Evolutionary conservation across 2,329 filamentous ascomycete genomes (phyloP).

Genomic region (Penicillium decumbens): DNA sequence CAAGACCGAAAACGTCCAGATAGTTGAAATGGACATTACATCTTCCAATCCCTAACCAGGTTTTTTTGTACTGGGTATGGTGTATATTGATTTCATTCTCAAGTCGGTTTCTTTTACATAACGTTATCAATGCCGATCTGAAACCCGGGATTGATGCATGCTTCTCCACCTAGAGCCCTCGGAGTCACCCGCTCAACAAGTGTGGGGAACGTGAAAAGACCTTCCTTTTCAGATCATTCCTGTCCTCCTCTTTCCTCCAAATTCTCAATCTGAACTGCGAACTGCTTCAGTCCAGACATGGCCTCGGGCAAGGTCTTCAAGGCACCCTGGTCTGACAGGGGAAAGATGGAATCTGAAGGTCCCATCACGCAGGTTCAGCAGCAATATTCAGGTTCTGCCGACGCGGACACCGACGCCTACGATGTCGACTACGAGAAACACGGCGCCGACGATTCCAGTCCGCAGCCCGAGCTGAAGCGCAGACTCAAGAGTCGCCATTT

Average conservation of each 20-base stretch:
- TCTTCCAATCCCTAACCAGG: not conserved
- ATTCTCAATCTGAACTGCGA: not conserved
- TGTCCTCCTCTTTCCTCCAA: conserved; percentile 1
- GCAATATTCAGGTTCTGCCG: not conserved
- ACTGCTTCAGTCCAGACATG: conserved; percentile 20
- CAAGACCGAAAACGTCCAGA: not conserved
- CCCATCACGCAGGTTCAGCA: conserved; percentile 23
- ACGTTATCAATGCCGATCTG: not conserved
- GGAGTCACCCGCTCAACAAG: not conserved
- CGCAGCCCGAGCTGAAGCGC: conserved; percentile 61
- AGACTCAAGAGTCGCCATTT: conserved; percentile 81
- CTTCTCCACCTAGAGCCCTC: not conserved
- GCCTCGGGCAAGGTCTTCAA: conserved; percentile 16
- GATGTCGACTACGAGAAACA: conserved; percentile 39
- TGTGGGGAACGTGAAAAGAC: conserved; percentile 1
- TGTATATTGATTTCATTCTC: not conserved
- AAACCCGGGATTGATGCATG: not conserved
- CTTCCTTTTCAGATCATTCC: conserved; percentile 9
- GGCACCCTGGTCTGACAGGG: conserved; percentile 9
- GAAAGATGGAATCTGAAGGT: conserved; percentile 24
- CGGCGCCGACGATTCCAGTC: conserved; percentile 51
- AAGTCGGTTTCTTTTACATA: not conserved
- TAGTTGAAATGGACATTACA: not conserved
- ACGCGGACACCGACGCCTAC: conserved; percentile 5
- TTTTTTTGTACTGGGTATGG: too few relatives aligned